These are phyloP conservation scores for Apostasia ramifera DNA, from an alignment of 106 monocot species.

Conservation along the genomic window DNA sequence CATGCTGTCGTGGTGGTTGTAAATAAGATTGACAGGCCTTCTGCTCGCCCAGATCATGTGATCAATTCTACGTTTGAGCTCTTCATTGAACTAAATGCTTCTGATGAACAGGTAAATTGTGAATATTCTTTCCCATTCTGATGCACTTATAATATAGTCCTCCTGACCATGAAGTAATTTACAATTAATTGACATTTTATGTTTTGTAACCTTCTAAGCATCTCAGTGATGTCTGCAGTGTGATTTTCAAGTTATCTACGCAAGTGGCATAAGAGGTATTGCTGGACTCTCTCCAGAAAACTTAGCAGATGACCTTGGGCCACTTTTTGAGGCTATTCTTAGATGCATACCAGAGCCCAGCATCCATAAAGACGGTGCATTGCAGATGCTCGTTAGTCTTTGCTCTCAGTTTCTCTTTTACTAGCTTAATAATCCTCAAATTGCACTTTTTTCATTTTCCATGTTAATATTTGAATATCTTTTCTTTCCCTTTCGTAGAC, in stretches of 20 bases:
- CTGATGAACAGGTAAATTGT: slow-evolving; percentile 85
- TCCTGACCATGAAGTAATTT: neutral
- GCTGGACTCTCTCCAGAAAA: slow-evolving; percentile 87
- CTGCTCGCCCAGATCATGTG: slow-evolving; percentile 91
- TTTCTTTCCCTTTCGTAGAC: neutral
- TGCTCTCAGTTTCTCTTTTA: slow-evolving; percentile 2
- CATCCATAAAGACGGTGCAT: slow-evolving; percentile 73
- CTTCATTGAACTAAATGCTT: slow-evolving; percentile 99
- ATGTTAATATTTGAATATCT: neutral
- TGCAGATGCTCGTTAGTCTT: slow-evolving; percentile 94
- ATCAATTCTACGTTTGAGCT: slow-evolving; percentile 99
- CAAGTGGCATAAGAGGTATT: slow-evolving; percentile 93
- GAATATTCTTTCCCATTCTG: neutral
- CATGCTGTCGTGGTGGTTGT: slow-evolving; percentile 99
- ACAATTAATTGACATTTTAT: neutral
- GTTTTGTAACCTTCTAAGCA: neutral
- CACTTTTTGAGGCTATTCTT: slow-evolving; percentile 95
- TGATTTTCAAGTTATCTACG: slow-evolving; percentile 98
- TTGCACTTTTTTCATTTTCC: neutral
- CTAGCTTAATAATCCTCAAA: neutral
- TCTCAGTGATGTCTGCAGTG: slow-evolving; percentile 46
- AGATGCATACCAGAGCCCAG: slow-evolving; percentile 95
- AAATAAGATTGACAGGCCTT: slow-evolving; percentile 92
- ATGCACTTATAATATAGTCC: neutral
- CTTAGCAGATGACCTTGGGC: slow-evolving; percentile 90